These are phyloP conservation scores for Ophiocordyceps camponoti-rufipedis DNA, from an alignment of 2,329 filamentous ascomycete genomes.

Conservation along the genomic window DNA sequence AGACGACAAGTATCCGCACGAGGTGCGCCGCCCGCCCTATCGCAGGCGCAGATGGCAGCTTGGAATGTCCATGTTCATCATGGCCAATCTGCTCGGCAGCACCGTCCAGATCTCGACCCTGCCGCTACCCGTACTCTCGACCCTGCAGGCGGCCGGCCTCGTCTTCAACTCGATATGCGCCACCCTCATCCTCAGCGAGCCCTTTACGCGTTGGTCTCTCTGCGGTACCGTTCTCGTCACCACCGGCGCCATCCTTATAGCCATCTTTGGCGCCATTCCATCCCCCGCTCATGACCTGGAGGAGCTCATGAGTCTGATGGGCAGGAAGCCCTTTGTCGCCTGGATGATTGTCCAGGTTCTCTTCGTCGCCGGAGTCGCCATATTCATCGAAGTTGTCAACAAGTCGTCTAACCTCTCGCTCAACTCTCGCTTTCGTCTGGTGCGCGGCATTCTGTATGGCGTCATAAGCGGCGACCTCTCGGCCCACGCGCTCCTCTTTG, in stretches of 20 bases:
- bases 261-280: constrained; percentile 81
- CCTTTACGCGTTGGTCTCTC: constrained; percentile 87
- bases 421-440: constrained; percentile 51
- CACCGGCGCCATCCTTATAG: constrained; percentile 75
- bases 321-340: constrained; percentile 55
- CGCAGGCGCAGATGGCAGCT: constrained; percentile 86
- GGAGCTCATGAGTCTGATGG: constrained; percentile 63
- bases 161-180: constrained; percentile 99
- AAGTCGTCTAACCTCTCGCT: constrained; percentile 32
- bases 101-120: constrained; percentile 95
- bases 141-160: constrained; percentile 82
- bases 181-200: constrained; percentile 77
- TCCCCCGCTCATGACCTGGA: constrained; percentile 78
- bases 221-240: constrained; percentile 80
- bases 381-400: constrained; percentile 38
- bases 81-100: constrained; percentile 86
- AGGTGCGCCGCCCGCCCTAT: constrained; percentile 71
- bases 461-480: constrained; percentile 84
- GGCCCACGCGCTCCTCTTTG: constrained; percentile 79
- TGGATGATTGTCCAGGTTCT: constrained; percentile 77
- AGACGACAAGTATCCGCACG: constrained; percentile 72
- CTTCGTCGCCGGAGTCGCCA: constrained; percentile 50
- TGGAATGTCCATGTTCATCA: constrained; percentile 92
- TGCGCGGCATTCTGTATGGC: constrained; percentile 74
- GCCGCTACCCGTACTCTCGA: constrained; percentile 83